Evolutionary conservation across 2,329 filamentous ascomycete species (phyloP), one percentile per base, ranked within the genome.

Genomic region (Blumeriella jaapii): DNA sequence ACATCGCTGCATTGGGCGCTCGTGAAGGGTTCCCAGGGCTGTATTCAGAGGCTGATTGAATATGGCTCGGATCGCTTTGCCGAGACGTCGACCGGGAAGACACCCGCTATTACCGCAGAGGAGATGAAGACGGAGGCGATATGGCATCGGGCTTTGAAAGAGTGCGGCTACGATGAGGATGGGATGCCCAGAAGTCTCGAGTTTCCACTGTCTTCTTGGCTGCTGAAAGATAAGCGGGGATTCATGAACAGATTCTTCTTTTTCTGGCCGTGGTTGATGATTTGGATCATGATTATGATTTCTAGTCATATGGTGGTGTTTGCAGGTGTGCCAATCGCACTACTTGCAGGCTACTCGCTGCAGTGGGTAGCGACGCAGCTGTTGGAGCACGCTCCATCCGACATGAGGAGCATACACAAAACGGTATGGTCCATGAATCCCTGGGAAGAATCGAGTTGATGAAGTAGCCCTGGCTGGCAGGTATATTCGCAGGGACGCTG

Each of bases 1-100:
- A 94, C 89, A 0, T 86, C 91, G 3, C 64, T 98, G 47, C 91
- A 98, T 56, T 98, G 91, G 91, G 87, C 86, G 1, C 65, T 98
- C 29, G 91, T 98, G 22, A 94, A 93, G 61, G 91, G 93, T 9
- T 91, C 81, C 31, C 74, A 83, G 41, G 78, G 78, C 8, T 95
- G 87, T 56, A 82, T 98, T 44, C 78, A 93, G 55, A 96, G 95
- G 61, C 67, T 98, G 28, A 72, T 98, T 48, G 91, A 98, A 63
- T 95, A 95, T 57, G 93, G 91, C 29, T 78, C 87, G 16, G 91
- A 98, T 60, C 74, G 91, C 29, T 96, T 93, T 55, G 85, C 82
- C 23, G 81, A 86, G 61, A 95, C 87, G 17, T 71, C 76, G 35
- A 82, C 85, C 29, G 89, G 89, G 44, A 96, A 98, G 68, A 91